Base-by-base conservation (phyloP, 805 yeast genomes). In the Saccharomycopsis guyanensis region DNA sequence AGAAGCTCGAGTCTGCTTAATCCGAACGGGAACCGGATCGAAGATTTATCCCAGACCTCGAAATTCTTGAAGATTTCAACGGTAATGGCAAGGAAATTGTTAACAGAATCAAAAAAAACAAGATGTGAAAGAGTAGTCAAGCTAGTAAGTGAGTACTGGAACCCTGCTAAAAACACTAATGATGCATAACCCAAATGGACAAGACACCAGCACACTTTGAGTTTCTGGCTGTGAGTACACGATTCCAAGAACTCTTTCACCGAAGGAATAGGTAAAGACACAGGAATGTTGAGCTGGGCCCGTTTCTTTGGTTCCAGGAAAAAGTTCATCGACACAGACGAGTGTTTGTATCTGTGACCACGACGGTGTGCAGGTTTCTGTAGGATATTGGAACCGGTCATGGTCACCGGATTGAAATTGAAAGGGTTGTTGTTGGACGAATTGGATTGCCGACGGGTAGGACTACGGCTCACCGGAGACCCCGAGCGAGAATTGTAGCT, bases 311-410 rank as follows among this genome's bases (percentile, higher is more conserved):
- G 96, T 58, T 91, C 97, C 62, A 86, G 96, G 61, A 93, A 91
- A 60, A 91, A 74, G 62, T 91, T 89, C 93, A 91, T 84, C 3
- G 96, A 87, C 4, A 91, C 96, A 6, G 96, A 88, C 2, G 97
- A 88, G 63, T 91, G 97, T 61, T 91, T 91, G 61, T 91, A 91
- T 55, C 91, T 75, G 63, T 91, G 98, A 4, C 98, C 98, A 55
- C 89, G 79, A 69, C 98, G 80, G 56, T 80, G 86, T 0, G 84
- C 79, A 1, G 87, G 76, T 57, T 68, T 59, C n/a, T 61, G 57
- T 43, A 59, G 58, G 29, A 62, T 25, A 52, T 50, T 8, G 13
- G 58, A 50, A 15, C 56, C 43, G 46, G 59, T 33, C 24, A 50
- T 27, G 12, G 46, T 16, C 12, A 50, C 31, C 7, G 49, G 42